Evolutionary conservation across 1,284 basidiomycete species (phyloP), one percentile per base, ranked within the genome.

Genomic region (Quambalaria eucalypti): DNA sequence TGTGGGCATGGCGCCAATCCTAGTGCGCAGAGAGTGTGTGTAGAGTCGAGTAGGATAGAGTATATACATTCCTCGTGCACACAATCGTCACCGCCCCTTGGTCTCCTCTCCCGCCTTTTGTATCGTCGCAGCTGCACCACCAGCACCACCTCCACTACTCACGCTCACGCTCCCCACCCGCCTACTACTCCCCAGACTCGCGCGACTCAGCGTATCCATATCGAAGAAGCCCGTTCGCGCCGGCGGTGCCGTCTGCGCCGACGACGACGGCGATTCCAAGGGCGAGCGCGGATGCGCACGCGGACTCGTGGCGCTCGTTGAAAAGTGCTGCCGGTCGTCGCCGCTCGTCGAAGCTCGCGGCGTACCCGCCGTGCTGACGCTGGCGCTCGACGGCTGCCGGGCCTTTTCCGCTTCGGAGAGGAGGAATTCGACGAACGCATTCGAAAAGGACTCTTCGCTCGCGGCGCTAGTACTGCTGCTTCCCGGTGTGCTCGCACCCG

Each of bases 401-500:
- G 47, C 52, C 23, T 49, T 53, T 25, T 72, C 69, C 0, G 69
- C 71, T 48, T 75, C 73, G 0, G 64, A 65, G 0, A 75, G 60
- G 1, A 75, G 55, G 39, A 74, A 75, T 49, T 75, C 72, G 48
- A 75, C 67, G 55, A 74, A 75, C 9, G 73, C 55, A 39, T 74
- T 74, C 3, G 60, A 61, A 28, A 75, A 72, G n/a, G 66, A 65
- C 63, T 68, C 40, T 9, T 44, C n/a, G 8, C 9, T n/a, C n/a
- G n/a, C n/a, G n/a, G n/a, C n/a, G n/a, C n/a, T n/a, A n/a, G n/a
- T n/a, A n/a, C n/a, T n/a, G n/a, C n/a, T n/a, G n/a, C n/a, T n/a
- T n/a, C n/a, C n/a, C n/a, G n/a, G n/a, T n/a, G n/a, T n/a, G n/a
- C n/a, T n/a, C n/a, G n/a, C n/a, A n/a, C n/a, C n/a, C n/a, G n/a